phyloP scores from a whole-genome alignment of 257 asterid genomes.

The Verbena officinalis region DNA sequence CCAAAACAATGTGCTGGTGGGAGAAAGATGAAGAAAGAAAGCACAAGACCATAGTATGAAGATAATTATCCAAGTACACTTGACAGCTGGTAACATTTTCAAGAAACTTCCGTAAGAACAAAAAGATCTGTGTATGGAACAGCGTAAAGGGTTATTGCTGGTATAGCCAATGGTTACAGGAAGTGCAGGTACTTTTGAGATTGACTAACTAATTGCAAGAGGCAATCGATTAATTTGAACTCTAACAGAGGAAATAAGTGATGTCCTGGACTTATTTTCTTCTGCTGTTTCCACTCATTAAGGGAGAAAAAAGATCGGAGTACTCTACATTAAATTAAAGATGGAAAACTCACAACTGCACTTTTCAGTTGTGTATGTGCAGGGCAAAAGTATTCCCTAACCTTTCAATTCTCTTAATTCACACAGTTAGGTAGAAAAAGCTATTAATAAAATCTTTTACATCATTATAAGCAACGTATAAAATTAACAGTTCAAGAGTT shows the following conservation, averaged over 20 bases:
- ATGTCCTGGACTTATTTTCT: neutral
- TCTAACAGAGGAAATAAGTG: neutral
- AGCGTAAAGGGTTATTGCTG: neutral
- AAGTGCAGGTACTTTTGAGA: neutral
- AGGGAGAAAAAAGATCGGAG: neutral
- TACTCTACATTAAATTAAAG: neutral
- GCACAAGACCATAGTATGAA: conserved; percentile 4
- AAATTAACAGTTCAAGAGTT: neutral
- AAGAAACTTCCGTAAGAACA: neutral
- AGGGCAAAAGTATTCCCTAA: conserved; percentile 10
- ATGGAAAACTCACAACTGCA: neutral
- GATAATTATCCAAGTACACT: conserved; percentile 1
- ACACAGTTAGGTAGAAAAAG: neutral
- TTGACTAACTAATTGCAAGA: conserved; percentile 16
- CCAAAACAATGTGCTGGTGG: conserved; percentile 11
- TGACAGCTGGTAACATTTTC: neutral
- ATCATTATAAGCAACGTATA: neutral
- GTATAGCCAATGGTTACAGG: neutral
- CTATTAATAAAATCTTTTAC: neutral
- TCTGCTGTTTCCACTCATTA: conserved; percentile 7
- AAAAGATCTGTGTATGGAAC: conserved; percentile 3
- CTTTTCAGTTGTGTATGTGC: neutral
- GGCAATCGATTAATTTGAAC: conserved; percentile 3
- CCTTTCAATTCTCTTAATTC: neutral
- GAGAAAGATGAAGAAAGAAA: conserved; percentile 27